Evolutionary conservation across 371 early-diverging fungal species (phyloP).

Genomic region (Actinomortierella wolfii): DNA sequence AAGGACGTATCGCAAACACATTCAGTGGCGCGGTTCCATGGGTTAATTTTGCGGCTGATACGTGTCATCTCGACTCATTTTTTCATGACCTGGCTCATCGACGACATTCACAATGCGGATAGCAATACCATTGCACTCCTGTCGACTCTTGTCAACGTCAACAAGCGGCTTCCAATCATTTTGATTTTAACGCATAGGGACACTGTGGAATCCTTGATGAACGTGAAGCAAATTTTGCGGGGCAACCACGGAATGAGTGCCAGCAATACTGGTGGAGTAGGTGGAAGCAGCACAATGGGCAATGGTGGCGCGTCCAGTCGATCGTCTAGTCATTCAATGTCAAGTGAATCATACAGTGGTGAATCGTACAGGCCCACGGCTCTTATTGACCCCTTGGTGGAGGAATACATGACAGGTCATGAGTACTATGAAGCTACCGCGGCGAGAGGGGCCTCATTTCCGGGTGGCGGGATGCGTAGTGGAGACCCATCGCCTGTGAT

Average conservation of each 20-base stretch:
- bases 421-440: too few relatives aligned
- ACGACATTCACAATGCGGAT: conserved; percentile 40
- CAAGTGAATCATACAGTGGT: background rate
- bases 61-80: conserved; percentile 46
- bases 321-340: background rate
- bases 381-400: too few relatives aligned
- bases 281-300: conserved; percentile 5
- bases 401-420: too few relatives aligned
- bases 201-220: conserved; percentile 30
- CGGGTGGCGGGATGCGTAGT: too few relatives aligned
- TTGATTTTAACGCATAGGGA: conserved; percentile 39
- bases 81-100: conserved; percentile 47
- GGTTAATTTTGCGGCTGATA: conserved; percentile 33
- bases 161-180: conserved; percentile 41
- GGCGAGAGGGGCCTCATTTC: too few relatives aligned
- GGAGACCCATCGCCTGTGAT: conserved; percentile 1
- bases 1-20: conserved; percentile 29
- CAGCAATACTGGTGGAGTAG: conserved; percentile 5
- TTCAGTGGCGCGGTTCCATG: conserved; percentile 37
- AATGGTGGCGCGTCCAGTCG: background rate
- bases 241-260: conserved; percentile 13
- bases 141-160: conserved; percentile 37
- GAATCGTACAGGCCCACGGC: too few relatives aligned
- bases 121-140: conserved; percentile 38
- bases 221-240: conserved; percentile 40